These are phyloP conservation scores for Physcomitrellopsis africana DNA, from an alignment of 225 moss, liverwort and hornwort species.

Conservation along the genomic window DNA sequence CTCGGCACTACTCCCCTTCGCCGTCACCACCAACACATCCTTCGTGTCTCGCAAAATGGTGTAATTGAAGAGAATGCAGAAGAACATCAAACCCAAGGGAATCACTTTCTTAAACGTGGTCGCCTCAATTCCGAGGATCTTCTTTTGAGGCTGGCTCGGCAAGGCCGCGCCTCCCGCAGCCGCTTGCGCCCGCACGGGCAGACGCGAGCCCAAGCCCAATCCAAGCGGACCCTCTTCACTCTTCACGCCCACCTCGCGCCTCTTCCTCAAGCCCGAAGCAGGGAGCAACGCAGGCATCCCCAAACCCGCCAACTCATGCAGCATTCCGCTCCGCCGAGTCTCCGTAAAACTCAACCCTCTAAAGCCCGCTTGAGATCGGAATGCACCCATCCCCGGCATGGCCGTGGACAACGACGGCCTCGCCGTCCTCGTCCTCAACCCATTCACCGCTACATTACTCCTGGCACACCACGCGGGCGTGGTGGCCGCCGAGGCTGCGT, in stretches of 20 bases:
- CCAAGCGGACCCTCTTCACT: conserved; percentile 22
- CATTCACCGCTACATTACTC: conserved; percentile 46
- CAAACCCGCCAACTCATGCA: conserved; percentile 32
- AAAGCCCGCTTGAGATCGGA: conserved; percentile 31
- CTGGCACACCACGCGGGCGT: conserved; percentile 36
- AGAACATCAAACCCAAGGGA: conserved; percentile 95
- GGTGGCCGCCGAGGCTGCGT: conserved; percentile 30
- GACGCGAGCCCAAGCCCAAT: conserved; percentile 41
- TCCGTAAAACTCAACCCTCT: conserved; percentile 21
- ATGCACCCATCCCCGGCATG: conserved; percentile 55
- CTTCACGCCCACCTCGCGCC: conserved; percentile 26
- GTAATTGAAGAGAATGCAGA: conserved; percentile 99
- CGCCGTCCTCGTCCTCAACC: conserved; percentile 15
- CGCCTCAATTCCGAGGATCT: conserved; percentile 76
- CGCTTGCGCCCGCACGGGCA: conserved; percentile 64
- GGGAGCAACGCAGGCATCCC: conserved; percentile 24
- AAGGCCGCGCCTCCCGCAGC: conserved; percentile 47
- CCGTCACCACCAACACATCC: conserved; percentile 99
- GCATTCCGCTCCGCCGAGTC: conserved; percentile 8
- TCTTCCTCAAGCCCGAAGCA: conserved; percentile 1
- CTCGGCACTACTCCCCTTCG: conserved; percentile 98
- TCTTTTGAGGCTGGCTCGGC: conserved; percentile 42
- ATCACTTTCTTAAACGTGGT: conserved; percentile 92
- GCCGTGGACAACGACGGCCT: conserved; percentile 1
- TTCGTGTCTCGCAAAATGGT: conserved; percentile 97